Conservation (phyloP, 225 moss, liverwort and hornwort species). For the Bryum argenteum region DNA sequence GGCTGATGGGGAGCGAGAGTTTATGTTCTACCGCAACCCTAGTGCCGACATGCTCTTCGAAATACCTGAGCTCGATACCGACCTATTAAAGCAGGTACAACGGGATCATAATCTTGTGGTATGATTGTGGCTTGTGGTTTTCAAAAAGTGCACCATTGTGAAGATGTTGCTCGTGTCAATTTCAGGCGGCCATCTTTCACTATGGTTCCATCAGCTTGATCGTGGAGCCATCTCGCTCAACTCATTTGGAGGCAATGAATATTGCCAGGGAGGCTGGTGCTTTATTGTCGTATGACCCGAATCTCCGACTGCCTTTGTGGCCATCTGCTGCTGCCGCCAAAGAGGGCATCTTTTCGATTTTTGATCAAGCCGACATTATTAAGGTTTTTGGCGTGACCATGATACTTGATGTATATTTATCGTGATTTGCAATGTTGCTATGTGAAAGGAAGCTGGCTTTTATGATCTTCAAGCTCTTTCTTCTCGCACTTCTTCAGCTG, state of each 20-base stretch:
- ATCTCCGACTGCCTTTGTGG: slow-evolving; percentile 84
- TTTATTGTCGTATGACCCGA: slow-evolving; percentile 89
- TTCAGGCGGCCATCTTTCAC: slow-evolving; percentile 78
- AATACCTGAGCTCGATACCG: slow-evolving; percentile 61
- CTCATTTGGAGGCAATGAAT: slow-evolving; percentile 85
- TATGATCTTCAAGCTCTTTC: neutral
- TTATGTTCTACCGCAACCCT: slow-evolving; percentile 96
- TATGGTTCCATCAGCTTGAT: slow-evolving; percentile 97
- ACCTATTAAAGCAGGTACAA: slow-evolving; percentile 69
- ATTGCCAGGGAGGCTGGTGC: slow-evolving; percentile 78
- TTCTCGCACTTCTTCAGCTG: neutral
- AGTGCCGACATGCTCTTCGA: slow-evolving; percentile 96
- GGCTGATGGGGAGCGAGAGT: slow-evolving; percentile 90
- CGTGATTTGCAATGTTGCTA: neutral
- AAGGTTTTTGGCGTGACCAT: slow-evolving; percentile 32
- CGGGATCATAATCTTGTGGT: neutral
- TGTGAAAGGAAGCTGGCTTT: neutral
- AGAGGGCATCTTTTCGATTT: slow-evolving; percentile 81
- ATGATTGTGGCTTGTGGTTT: neutral
- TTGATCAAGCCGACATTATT: slow-evolving; percentile 70
- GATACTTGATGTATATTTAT: neutral
- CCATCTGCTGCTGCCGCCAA: slow-evolving; percentile 70
- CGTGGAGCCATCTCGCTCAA: slow-evolving; percentile 81
- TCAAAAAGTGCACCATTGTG: slow-evolving; percentile 14
- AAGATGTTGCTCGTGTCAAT: slow-evolving; percentile 1